These are phyloP conservation scores for Fragaria nilgerrensis DNA, from an alignment of 306 rosid genomes.

Conservation along the genomic window DNA sequence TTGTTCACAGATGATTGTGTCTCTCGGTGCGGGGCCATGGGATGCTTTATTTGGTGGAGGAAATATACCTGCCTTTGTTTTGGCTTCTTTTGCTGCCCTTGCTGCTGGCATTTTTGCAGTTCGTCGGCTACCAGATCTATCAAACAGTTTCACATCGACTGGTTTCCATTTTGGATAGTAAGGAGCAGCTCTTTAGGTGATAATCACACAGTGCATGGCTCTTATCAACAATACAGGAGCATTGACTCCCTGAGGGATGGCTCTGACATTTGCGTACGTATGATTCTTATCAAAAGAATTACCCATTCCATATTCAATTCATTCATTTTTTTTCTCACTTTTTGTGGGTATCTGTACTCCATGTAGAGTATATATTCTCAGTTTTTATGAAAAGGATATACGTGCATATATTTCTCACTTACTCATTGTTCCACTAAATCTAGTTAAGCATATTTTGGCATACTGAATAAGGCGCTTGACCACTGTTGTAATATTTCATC, in stretches of 20 bases:
- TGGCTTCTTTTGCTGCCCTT: slow-evolving; percentile 75
- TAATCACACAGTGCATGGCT: slow-evolving; percentile 27
- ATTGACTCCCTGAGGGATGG: slow-evolving; percentile 28
- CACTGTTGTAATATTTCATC: not conserved
- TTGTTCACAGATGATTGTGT: slow-evolving; percentile 73
- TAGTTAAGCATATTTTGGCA: not conserved
- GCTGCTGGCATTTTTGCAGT: slow-evolving; percentile 69
- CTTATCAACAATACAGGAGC: slow-evolving; percentile 27
- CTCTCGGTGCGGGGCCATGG: slow-evolving; percentile 96
- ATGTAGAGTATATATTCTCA: slow-evolving; percentile 39
- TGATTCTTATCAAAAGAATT: slow-evolving; percentile 33
- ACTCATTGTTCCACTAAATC: not conserved
- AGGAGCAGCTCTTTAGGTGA: slow-evolving; percentile 15
- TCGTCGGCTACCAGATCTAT: slow-evolving; percentile 61
- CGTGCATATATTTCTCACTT: slow-evolving; percentile 21
- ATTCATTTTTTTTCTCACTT: slow-evolving; percentile 42
- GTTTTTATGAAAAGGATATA: slow-evolving; percentile 30
- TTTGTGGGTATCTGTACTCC: slow-evolving; percentile 42
- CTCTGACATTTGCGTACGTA: slow-evolving; percentile 19
- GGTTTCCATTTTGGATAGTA: slow-evolving; percentile 75
- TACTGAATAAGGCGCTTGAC: not conserved
- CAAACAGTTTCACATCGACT: slow-evolving; percentile 49
- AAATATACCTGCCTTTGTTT: slow-evolving; percentile 83
- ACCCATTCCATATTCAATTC: slow-evolving; percentile 52
- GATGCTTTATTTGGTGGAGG: slow-evolving; percentile 96